Base-by-base conservation (phyloP, 257 asterid species). In the Nicotiana paniculata region DNA sequence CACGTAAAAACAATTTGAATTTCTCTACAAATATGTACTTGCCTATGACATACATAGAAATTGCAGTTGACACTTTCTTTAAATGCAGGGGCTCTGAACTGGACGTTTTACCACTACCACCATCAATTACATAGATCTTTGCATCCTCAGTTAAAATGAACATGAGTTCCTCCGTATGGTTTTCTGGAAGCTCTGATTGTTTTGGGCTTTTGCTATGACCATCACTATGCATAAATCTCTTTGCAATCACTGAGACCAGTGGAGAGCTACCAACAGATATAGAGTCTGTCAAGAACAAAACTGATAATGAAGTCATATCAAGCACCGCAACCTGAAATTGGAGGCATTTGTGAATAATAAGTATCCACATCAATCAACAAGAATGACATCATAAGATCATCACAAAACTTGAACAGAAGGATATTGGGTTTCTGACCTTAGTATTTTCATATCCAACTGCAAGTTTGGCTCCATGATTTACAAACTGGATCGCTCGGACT, bases 11-110 rank as follows among this genome's bases (percentile, higher is more conserved):
- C 77, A 86, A 51, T 48, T 59, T 51, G 82, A 59, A 81, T 39
- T 72, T 46, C 63, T 58, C 43, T 82, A 30, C 43, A 81, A 81
- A 81, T 83, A 65, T 81, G 84, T 84, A 90, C 94, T 90, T 91
- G 88, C 98, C 98, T 92, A 95, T 89, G 76, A 91, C 87, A 88
- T 92, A 77, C 92, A 95, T 61, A 59, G 98, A 90, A 89, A 93
- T 83, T 81, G 97, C 92, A 80, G 90, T 81, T 77, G 96, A 84
- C 80, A 84, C 85, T 83, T 89, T 92, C 91, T 89, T 93, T 85
- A 90, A 88, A 81, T 85, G 90, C 80, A 86, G 57, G 67, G 95
- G 92, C 80, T 80, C 84, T 82, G 96, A 88, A 89, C 87, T 81
- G 85, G 90, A 84, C 80, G 86, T 67, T 83, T 88, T 87, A 77